phyloP scores from a whole-genome alignment of 306 rosid genomes.

The Vigna trinervia region DNA sequence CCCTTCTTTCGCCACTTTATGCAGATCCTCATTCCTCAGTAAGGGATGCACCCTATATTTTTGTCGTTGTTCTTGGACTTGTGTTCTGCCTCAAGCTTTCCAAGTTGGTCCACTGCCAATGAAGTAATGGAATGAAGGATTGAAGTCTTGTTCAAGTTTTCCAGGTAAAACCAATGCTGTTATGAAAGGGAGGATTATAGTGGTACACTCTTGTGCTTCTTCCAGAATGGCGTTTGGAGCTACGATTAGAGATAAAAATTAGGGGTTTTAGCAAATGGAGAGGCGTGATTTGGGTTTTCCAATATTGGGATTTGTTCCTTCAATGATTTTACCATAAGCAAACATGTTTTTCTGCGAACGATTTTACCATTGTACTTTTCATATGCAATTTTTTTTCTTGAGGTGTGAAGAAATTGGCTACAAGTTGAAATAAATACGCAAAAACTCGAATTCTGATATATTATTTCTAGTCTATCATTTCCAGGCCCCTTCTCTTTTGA shows the following conservation, averaged over 20 bases:
- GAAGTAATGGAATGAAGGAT: constrained; percentile 34
- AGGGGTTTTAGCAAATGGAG: constrained; percentile 31
- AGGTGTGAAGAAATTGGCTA: constrained; percentile 18
- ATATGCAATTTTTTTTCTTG: constrained; percentile 28
- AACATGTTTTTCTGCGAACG: constrained; percentile 18
- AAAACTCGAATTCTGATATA: not conserved
- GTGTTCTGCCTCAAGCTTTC: constrained; percentile 45
- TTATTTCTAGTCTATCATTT: constrained; percentile 2
- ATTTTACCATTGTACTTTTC: constrained; percentile 7
- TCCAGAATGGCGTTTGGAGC: constrained; percentile 35
- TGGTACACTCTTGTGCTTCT: constrained; percentile 33
- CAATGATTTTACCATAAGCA: constrained; percentile 33
- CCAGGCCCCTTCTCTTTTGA: not conserved
- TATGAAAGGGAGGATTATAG: constrained; percentile 28
- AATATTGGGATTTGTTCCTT: constrained; percentile 25
- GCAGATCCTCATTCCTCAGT: constrained; percentile 22
- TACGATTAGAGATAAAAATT: constrained; percentile 38
- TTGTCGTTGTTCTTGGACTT: constrained; percentile 31
- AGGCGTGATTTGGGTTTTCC: constrained; percentile 37
- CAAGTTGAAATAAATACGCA: constrained; percentile 10
- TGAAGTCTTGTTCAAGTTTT: constrained; percentile 37
- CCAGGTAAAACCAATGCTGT: constrained; percentile 34
- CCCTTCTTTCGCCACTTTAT: constrained; percentile 24
- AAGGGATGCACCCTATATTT: constrained; percentile 19
- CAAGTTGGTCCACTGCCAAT: constrained; percentile 38